Evolutionary conservation across 2,329 filamentous ascomycete genomes (phyloP).

Genomic region (Diaporthe amygdali): DNA sequence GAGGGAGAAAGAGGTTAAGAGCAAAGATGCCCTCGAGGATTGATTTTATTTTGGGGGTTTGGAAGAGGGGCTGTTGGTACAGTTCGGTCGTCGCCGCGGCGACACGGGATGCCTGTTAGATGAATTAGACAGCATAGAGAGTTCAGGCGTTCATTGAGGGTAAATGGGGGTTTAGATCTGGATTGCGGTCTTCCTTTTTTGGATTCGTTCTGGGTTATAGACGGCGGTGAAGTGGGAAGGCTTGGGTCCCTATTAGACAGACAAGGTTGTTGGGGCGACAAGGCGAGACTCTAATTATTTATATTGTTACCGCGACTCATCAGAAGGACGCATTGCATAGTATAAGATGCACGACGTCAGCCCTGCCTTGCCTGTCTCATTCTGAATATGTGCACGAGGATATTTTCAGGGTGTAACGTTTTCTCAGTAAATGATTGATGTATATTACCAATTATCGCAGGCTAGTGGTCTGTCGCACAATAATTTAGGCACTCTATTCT

Average conservation of each 20-base stretch:
- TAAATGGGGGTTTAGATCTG: not conserved
- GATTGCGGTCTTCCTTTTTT: not conserved
- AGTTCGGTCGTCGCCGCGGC: not conserved
- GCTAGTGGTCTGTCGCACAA: not conserved
- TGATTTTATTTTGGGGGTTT: conserved; percentile 17
- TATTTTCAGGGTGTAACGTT: not conserved
- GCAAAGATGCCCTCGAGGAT: conserved; percentile 43
- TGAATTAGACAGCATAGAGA: conserved; percentile 8
- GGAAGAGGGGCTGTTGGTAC: not conserved
- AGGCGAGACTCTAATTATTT: not conserved
- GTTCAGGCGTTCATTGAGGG: conserved; percentile 3
- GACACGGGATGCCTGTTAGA: not conserved
- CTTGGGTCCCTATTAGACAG: not conserved
- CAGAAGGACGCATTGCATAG: not conserved
- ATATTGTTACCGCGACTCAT: not conserved
- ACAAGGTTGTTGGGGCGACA: not conserved
- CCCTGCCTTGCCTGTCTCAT: not conserved
- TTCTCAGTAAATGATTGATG: not conserved
- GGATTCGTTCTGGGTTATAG: not conserved
- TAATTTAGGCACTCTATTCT: not conserved
- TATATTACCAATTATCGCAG: not conserved
- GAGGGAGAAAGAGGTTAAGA: conserved; percentile 42
- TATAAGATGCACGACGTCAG: not conserved
- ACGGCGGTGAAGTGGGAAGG: not conserved
- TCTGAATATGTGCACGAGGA: not conserved